Percentiles rank a stretch among this genome's conserved stretches.
phyloP scores from a whole-genome alignment of 2,329 filamentous ascomycete genomes.

The Hortaea werneckii region DNA sequence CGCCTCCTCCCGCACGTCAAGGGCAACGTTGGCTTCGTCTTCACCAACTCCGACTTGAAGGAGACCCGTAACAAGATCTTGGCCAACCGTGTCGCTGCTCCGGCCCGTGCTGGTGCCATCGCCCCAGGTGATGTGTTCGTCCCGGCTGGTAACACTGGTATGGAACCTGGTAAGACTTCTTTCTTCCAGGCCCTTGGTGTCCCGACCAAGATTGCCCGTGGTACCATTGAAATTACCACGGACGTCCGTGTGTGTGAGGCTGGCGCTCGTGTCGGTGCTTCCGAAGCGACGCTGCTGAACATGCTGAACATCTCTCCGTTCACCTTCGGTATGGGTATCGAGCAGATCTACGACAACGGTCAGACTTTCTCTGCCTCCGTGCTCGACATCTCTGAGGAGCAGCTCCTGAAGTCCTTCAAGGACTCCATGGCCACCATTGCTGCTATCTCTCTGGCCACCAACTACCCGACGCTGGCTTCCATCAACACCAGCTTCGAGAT shows the following conservation, averaged over 20 bases:
- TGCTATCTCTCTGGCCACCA: conserved; percentile 78
- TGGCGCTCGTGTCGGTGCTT: conserved; percentile 88
- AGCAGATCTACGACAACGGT: conserved; percentile 95
- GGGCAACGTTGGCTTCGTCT: conserved; percentile 99
- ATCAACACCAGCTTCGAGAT: conserved; percentile 57
- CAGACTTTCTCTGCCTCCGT: conserved; percentile 80
- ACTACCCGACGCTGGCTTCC: conserved; percentile 91
- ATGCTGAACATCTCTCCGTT: conserved; percentile 99
- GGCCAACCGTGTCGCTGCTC: conserved; percentile 92
- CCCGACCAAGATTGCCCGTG: conserved; percentile 99
- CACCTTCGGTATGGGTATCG: conserved; percentile 95
- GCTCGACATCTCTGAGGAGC: conserved; percentile 88
- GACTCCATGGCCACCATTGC: conserved; percentile 79
- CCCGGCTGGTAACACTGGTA: conserved; percentile 98
- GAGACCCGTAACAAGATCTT: conserved; percentile 86
- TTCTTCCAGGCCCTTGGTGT: conserved; percentile 99
- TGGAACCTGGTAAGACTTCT: conserved; percentile 99
- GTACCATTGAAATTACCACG: conserved; percentile 99
- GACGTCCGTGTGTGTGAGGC: conserved; percentile 97
- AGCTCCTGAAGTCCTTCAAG: conserved; percentile 77
- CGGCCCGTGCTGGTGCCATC: conserved; percentile 93
- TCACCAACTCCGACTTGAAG: conserved; percentile 97
- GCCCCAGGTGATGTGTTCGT: conserved; percentile 89
- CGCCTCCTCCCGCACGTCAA: conserved; percentile 90
- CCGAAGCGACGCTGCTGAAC: conserved; percentile 97